These are phyloP conservation scores for Neofusicoccum parvum DNA, from an alignment of 2,329 filamentous ascomycete species.

Conservation along the genomic window DNA sequence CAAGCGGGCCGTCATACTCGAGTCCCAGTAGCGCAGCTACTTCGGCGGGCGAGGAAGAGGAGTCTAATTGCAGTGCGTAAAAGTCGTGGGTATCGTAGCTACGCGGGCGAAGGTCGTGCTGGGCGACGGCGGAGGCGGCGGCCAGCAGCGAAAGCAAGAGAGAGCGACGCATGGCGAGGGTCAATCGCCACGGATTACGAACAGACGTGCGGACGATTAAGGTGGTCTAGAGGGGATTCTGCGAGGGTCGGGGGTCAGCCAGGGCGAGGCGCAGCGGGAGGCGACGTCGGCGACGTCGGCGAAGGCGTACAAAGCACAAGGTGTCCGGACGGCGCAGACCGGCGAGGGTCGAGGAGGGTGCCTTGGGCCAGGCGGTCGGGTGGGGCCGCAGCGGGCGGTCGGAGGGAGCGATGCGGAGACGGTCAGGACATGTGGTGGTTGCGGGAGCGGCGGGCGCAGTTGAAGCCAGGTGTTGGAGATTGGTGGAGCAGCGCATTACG, in stretches of 20 bases:
- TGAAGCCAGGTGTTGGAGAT: constrained; percentile 14
- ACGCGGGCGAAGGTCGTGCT: constrained; percentile 53
- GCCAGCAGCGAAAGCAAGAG: constrained; percentile 48
- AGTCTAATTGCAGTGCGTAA: constrained; percentile 84
- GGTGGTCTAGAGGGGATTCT: constrained; percentile 2
- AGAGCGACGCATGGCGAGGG: constrained; percentile 44
- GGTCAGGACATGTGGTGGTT: constrained; percentile 1
- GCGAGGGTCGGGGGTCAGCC: background rate
- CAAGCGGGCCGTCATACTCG: constrained; percentile 77
- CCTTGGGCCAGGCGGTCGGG: background rate
- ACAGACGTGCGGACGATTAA: background rate
- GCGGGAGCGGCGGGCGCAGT: background rate
- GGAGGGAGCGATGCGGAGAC: background rate
- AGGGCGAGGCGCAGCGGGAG: background rate
- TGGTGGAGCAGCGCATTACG: constrained; percentile 8
- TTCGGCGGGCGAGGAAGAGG: constrained; percentile 64
- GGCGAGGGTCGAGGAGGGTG: background rate
- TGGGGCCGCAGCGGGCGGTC: constrained; percentile 1
- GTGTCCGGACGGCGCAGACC: background rate
- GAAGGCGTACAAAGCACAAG: constrained; percentile 16
- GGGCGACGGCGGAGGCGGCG: constrained; percentile 36
- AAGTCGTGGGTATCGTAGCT: constrained; percentile 85
- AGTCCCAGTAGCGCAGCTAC: constrained; percentile 75
- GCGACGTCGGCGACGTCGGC: background rate
- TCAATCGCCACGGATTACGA: background rate